A percentile compares a stretch with the other conserved stretches of the same genome.
These are phyloP conservation scores for Oropetium thomaeum DNA, from an alignment of 176 grass and related monocot species.

Conservation along the genomic window DNA sequence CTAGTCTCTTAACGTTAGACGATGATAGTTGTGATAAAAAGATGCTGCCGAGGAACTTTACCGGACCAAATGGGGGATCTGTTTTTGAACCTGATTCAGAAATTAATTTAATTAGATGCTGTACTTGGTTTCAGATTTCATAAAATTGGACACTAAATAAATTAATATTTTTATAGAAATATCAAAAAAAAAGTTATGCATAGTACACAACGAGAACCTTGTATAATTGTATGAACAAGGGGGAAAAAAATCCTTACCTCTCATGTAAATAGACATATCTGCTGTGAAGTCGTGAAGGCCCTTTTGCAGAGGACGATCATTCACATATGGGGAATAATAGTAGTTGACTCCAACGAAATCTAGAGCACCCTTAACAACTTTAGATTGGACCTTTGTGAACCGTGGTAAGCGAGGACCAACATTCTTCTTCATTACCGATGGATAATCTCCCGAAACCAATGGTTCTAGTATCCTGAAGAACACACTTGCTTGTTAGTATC, in stretches of 20 bases:
- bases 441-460: constrained; percentile 52
- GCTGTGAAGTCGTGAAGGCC: constrained; percentile 33
- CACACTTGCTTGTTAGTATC: neutral
- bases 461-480: constrained; percentile 50
- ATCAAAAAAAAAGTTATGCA: no score
- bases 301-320: constrained; percentile 33
- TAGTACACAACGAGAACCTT: neutral
- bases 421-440: constrained; percentile 46
- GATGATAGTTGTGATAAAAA: neutral
- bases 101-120: neutral
- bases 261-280: constrained; percentile 14
- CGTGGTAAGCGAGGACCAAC: constrained; percentile 48
- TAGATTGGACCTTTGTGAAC: constrained; percentile 38
- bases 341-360: constrained; percentile 73
- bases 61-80: constrained; percentile 32
- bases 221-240: neutral
- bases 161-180: neutral
- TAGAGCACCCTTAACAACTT: constrained; percentile 34
- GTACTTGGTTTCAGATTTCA: neutral
- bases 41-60: constrained; percentile 7
- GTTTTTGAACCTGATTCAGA: constrained; percentile 34
- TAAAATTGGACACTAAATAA: neutral
- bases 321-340: constrained; percentile 48
- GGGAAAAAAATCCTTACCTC: constrained; percentile 13
- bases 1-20: neutral